Evolutionary conservation across 2,329 filamentous ascomycete species (phyloP).

Genomic region (Xylaria sp.): DNA sequence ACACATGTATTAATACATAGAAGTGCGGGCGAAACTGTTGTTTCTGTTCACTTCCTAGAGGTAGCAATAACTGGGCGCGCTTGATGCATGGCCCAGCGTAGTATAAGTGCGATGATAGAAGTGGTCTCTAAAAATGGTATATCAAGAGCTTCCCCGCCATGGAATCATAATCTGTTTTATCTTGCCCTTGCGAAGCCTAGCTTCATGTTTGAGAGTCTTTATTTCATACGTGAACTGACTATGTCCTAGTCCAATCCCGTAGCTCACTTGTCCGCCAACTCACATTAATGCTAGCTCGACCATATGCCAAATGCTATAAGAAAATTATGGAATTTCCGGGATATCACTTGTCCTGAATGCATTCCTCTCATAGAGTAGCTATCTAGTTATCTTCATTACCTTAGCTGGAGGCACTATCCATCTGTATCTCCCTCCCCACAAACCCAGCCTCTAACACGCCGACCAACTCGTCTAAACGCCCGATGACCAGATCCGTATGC

Average conservation of each 20-base stretch:
- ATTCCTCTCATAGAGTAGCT: background rate
- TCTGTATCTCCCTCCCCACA: slow-evolving; percentile 58
- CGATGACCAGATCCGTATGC: slow-evolving; percentile 80
- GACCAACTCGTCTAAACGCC: slow-evolving; percentile 78
- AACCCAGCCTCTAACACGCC: slow-evolving; percentile 80
- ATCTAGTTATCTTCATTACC: background rate
- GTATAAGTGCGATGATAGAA: slow-evolving; percentile 25
- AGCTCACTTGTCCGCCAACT: too few relatives aligned
- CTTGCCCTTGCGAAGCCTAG: background rate
- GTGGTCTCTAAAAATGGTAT: slow-evolving; percentile 14
- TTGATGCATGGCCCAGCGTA: slow-evolving; percentile 28
- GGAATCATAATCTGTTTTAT: background rate
- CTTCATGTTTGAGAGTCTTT: background rate
- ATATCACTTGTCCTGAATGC: background rate
- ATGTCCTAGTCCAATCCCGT: background rate
- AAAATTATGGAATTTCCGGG: background rate
- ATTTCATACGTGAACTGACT: background rate
- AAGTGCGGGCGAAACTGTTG: slow-evolving; percentile 15
- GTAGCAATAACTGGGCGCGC: slow-evolving; percentile 32
- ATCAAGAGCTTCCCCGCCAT: background rate
- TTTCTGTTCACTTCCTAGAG: slow-evolving; percentile 28
- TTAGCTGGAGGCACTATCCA: background rate
- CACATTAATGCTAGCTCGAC: background rate
- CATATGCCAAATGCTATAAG: background rate
- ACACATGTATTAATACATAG: slow-evolving; percentile 28